These are phyloP conservation scores for Suillus lakei DNA, from an alignment of 768 basidiomycete species.

Conservation along the genomic window DNA sequence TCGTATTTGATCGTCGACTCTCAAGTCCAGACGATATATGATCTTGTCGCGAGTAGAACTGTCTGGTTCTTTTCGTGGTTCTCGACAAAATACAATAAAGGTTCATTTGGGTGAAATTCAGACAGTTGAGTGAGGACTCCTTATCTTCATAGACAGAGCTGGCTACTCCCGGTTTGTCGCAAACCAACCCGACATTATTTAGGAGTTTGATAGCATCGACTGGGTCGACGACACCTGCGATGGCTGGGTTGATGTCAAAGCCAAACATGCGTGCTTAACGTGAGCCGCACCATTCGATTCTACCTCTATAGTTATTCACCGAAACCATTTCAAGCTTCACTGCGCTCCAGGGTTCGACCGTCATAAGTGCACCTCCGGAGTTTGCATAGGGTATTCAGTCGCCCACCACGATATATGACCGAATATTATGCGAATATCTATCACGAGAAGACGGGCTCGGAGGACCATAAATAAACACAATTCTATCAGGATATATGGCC, in stretches of 20 bases:
- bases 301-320: background rate
- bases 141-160: slow-evolving; percentile 36
- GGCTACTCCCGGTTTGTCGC: slow-evolving; percentile 27
- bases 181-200: slow-evolving; percentile 29
- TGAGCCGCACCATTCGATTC: background rate
- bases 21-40: background rate
- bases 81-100: background rate
- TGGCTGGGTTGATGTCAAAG: slow-evolving; percentile 33
- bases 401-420: slow-evolving; percentile 36
- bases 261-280: slow-evolving; percentile 14
- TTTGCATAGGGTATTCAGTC: slow-evolving; percentile 34
- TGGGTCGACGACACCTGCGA: slow-evolving; percentile 42
- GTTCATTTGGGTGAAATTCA: slow-evolving; percentile 11
- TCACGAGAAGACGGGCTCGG: slow-evolving; percentile 15
- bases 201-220: slow-evolving; percentile 37
- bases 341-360: slow-evolving; percentile 20
- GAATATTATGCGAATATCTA: slow-evolving; percentile 38
- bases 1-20: slow-evolving; percentile 8
- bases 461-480: slow-evolving; percentile 18
- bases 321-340: background rate
- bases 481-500: slow-evolving; percentile 40
- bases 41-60: background rate
- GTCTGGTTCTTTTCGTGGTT: slow-evolving; percentile 3
- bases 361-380: slow-evolving; percentile 35
- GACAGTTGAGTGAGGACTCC: slow-evolving; percentile 23